A percentile compares a stretch with the other conserved stretches of the same genome.
Conservation (phyloP, 805 yeast genomes). For the Yarrowia sp. region DNA sequence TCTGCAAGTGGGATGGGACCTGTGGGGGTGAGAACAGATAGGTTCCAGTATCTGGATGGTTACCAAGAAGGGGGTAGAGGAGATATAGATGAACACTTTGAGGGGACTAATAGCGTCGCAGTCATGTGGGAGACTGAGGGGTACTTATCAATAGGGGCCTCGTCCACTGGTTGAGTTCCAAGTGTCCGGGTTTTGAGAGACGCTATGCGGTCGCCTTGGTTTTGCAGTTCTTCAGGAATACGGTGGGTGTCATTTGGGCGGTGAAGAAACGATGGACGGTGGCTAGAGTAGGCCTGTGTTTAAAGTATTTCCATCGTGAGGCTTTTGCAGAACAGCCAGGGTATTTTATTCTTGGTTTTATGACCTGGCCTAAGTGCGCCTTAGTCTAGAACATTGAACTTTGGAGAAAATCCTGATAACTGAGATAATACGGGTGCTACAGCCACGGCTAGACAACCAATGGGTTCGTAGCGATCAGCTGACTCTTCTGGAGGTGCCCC, state of each 20-base stretch:
- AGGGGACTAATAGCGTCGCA: slow-evolving; percentile 16
- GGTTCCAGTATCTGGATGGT: background rate
- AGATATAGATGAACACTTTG: background rate
- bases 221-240: background rate
- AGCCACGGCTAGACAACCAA: background rate
- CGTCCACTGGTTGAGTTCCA: background rate
- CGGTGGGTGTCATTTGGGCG: background rate
- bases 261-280: background rate
- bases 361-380: slow-evolving; percentile 17
- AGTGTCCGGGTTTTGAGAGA: background rate
- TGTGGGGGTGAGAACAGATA: slow-evolving; percentile 6
- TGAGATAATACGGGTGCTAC: background rate
- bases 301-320: slow-evolving; percentile 12
- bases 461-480: background rate
- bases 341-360: background rate
- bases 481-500: background rate
- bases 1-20: slow-evolving; percentile 29
- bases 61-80: background rate
- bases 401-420: background rate
- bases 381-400: slow-evolving; percentile 17
- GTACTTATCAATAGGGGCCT: slow-evolving; percentile 13
- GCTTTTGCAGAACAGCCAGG: background rate
- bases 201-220: background rate
- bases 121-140: slow-evolving; percentile 10
- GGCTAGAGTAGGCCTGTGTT: background rate